Evolutionary conservation across 2,329 filamentous ascomycete genomes (phyloP).

Genomic region (Stagonosporopsis chrysanthemi): DNA sequence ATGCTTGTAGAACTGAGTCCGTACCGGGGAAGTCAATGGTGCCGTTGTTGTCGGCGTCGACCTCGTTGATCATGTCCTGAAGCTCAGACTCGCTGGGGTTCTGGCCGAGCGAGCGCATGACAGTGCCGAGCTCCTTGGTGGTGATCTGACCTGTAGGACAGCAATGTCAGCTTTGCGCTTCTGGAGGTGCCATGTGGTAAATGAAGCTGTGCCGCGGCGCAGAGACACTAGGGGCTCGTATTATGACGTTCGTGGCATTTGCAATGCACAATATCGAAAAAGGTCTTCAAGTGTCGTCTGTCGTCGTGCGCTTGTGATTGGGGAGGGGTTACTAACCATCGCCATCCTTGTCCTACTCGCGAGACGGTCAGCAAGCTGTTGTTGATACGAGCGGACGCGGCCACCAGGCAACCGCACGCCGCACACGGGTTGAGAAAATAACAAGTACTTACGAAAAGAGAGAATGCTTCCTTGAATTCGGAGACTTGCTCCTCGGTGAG

Average conservation of each 20-base stretch:
- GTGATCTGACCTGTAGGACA: conserved; percentile 65
- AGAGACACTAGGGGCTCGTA: conserved; percentile 5
- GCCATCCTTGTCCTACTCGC: conserved; percentile 63
- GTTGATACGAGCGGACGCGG: conserved; percentile 17
- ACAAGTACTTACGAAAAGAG: conserved; percentile 86
- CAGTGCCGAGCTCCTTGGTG: conserved; percentile 67
- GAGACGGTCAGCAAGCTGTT: conserved; percentile 35
- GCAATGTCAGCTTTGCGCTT: conserved; percentile 32
- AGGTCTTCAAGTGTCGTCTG: not conserved
- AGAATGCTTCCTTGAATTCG: conserved; percentile 99
- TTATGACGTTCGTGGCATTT: conserved; percentile 7
- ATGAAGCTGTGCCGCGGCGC: not conserved
- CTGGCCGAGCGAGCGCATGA: conserved; percentile 70
- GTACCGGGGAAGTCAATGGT: conserved; percentile 70
- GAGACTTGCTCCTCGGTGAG: conserved; percentile 99
- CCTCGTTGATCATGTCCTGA: conserved; percentile 72
- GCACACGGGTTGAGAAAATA: conserved; percentile 12
- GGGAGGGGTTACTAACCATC: conserved; percentile 56
- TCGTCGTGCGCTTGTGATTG: conserved; percentile 1
- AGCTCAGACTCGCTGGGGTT: conserved; percentile 69
- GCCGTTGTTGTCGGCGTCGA: conserved; percentile 70
- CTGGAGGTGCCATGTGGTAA: conserved; percentile 17
- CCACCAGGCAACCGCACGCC: conserved; percentile 36
- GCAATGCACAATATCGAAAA: conserved; percentile 11
- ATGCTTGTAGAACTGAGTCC: not conserved